These are phyloP conservation scores for Torulaspora delbrueckii DNA, from an alignment of 805 yeast species.

Conservation along the genomic window DNA sequence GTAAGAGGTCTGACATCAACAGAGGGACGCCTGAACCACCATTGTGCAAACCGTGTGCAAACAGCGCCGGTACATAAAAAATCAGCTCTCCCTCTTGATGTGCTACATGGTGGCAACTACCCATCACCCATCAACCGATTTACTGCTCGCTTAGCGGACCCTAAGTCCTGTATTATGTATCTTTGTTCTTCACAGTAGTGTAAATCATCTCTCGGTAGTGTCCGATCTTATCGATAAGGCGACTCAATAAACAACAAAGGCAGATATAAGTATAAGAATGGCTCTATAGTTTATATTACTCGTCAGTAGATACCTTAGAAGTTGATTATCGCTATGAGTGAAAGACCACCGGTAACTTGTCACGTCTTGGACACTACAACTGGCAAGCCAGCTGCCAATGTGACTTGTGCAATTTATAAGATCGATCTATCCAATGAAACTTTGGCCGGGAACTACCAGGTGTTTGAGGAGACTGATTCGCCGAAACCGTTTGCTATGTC, in stretches of 20 bases:
- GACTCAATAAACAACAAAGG: not conserved
- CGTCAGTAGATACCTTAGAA: not conserved
- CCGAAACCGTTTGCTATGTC: constrained; percentile 57
- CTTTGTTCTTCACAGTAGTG: not conserved
- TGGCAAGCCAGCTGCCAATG: constrained; percentile 78
- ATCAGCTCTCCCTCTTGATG: constrained; percentile 23
- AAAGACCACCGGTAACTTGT: constrained; percentile 65
- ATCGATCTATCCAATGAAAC: constrained; percentile 22
- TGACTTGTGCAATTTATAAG: constrained; percentile 56
- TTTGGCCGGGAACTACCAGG: constrained; percentile 16
- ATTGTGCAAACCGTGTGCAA: constrained; percentile 29
- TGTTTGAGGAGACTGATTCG: constrained; percentile 29
- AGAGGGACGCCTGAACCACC: constrained; percentile 3
- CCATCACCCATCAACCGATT: constrained; percentile 9
- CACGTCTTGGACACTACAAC: constrained; percentile 80
- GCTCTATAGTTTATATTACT: not conserved
- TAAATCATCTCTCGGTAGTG: constrained; percentile 1
- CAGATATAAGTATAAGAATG: not conserved
- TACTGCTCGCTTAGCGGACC: not conserved
- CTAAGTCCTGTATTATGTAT: not conserved
- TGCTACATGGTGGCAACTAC: constrained; percentile 19
- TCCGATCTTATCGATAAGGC: constrained; percentile 2
- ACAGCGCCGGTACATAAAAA: constrained; percentile 36
- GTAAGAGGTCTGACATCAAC: constrained; percentile 11
- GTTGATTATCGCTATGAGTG: constrained; percentile 2